phyloP scores from a whole-genome alignment of 2,329 filamentous ascomycete genomes.

The Hypoxylon rubiginosum region DNA sequence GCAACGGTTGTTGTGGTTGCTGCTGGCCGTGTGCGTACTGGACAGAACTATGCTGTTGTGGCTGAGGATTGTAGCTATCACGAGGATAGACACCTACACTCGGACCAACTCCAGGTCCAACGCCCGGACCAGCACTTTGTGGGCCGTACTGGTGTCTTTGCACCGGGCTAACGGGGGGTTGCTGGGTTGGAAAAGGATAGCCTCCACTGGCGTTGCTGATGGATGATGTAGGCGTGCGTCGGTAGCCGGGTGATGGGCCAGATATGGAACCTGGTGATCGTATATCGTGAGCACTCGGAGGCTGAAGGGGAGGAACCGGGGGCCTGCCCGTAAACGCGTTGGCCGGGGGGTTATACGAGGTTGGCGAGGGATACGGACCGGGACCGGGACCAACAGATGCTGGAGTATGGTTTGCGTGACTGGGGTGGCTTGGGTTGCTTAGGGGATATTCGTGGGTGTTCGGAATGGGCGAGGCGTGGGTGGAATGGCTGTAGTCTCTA shows the following conservation, averaged over 20 bases:
- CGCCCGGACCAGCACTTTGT: conserved; percentile 42
- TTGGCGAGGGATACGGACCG: conserved; percentile 57
- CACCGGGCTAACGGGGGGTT: conserved; percentile 59
- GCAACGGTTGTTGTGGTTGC: conserved; percentile 53
- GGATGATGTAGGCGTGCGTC: conserved; percentile 63
- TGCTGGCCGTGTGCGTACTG: conserved; percentile 59
- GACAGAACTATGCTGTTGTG: conserved; percentile 49
- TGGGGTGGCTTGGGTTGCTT: conserved; percentile 43
- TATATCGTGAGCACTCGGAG: conserved; percentile 60
- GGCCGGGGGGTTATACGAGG: conserved; percentile 54
- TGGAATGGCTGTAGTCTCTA: conserved; percentile 64
- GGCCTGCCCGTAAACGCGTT: conserved; percentile 56
- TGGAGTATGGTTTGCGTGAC: conserved; percentile 51
- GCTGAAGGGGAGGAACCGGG: conserved; percentile 59
- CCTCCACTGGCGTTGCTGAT: conserved; percentile 57
- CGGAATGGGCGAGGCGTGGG: conserved; percentile 64
- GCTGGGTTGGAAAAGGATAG: conserved; percentile 64
- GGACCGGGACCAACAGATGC: conserved; percentile 44
- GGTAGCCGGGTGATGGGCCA: conserved; percentile 62
- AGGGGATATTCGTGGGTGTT: conserved; percentile 61
- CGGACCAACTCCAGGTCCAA: conserved; percentile 38
- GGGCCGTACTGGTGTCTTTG: conserved; percentile 67
- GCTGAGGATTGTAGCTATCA: conserved; percentile 60
- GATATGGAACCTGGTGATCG: conserved; percentile 65
- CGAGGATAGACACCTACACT: conserved; percentile 52